phyloP scores from a whole-genome alignment of 257 asterid species.

The Solanum peruvianum region DNA sequence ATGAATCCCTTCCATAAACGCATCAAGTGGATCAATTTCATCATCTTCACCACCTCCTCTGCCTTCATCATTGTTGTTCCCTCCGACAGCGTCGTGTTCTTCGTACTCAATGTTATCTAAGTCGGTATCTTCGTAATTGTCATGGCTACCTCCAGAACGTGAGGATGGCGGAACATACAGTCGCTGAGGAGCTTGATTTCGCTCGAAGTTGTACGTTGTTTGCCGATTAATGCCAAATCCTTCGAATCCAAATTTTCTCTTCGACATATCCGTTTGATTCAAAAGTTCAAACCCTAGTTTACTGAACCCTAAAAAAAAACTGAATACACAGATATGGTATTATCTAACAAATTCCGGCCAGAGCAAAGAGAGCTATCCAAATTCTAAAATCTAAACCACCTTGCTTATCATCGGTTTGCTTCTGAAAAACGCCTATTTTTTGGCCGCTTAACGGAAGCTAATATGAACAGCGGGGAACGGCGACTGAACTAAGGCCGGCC shows the following conservation, averaged over 20 bases:
- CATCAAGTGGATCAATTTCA: slow-evolving; percentile 92
- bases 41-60: slow-evolving; percentile 25
- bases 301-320: neutral
- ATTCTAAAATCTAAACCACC: neutral
- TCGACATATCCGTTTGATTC: slow-evolving; percentile 39
- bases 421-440: neutral
- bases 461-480: neutral
- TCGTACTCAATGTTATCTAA: slow-evolving; percentile 73
- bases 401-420: neutral
- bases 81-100: slow-evolving; percentile 25
- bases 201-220: slow-evolving; percentile 75
- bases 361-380: neutral
- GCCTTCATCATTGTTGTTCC: slow-evolving; percentile 3
- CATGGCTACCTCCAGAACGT: slow-evolving; percentile 42
- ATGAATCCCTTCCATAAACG: slow-evolving; percentile 91
- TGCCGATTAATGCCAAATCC: slow-evolving; percentile 90
- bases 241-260: slow-evolving; percentile 88
- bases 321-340: neutral
- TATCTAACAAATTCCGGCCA: neutral
- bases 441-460: neutral
- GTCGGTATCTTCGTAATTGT: slow-evolving; percentile 65
- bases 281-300: slow-evolving; percentile 7
- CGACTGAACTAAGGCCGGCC: neutral
- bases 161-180: slow-evolving; percentile 75
- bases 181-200: slow-evolving; percentile 59